Evolutionary conservation across 345 rosid genomes (phyloP).

Genomic region (Garcia nutans): DNA sequence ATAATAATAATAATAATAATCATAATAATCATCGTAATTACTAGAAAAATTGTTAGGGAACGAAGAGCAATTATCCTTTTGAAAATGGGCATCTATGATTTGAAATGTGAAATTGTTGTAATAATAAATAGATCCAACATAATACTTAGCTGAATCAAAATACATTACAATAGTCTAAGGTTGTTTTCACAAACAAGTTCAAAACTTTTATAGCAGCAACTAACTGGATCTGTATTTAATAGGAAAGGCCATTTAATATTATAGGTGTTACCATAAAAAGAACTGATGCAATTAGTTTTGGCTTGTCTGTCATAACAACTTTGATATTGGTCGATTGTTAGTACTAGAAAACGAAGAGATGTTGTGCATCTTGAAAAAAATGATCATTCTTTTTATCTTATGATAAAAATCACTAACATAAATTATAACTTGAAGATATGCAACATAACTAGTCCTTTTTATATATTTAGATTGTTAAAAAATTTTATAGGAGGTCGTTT

Average conservation of each 20-base stretch:
- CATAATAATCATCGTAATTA: too few species aligned
- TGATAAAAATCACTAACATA: too few species aligned
- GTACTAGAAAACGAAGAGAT: too few species aligned
- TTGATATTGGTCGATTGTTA: too few species aligned
- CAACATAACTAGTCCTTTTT: too few species aligned
- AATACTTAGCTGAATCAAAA: conserved; percentile 15
- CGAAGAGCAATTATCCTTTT: conserved; percentile 19
- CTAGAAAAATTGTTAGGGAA: background rate
- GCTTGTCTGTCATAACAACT: background rate
- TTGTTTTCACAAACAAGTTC: conserved; percentile 23
- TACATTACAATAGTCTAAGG: conserved; percentile 9
- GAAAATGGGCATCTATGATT: conserved; percentile 20
- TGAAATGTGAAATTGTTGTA: conserved; percentile 15
- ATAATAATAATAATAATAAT: background rate
- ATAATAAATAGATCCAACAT: conserved; percentile 19
- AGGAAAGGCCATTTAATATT: conserved; percentile 28
- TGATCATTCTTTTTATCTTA: too few species aligned
- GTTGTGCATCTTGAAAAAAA: too few species aligned
- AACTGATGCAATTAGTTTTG: background rate
- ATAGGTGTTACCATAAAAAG: conserved; percentile 25
- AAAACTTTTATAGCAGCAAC: background rate
- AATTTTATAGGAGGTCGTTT: too few species aligned
- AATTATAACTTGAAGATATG: too few species aligned
- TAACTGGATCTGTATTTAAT: conserved; percentile 9
- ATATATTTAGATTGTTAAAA: too few species aligned